Base-by-base conservation (phyloP, 2,329 filamentous ascomycete genomes). In the Podosphaera xanthii region DNA sequence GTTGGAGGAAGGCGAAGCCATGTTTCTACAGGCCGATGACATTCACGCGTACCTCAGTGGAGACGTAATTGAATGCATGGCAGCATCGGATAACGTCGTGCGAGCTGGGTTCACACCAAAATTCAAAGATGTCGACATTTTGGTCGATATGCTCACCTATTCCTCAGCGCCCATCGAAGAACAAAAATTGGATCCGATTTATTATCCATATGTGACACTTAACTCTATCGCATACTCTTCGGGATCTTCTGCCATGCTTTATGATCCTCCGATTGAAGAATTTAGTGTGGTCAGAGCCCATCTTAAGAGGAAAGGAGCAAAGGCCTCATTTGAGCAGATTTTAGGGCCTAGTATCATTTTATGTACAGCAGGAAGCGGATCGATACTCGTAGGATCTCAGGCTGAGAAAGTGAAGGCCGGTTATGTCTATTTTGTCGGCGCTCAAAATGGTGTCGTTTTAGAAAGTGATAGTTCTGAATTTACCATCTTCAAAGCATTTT, bases 41-140 rank as follows among this genome's bases (percentile, higher is more conserved):
- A 97, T 97, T 66, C 92, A 98, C 70, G 92, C 92, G 56, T 98
- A 98, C 71, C 73, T 94, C 50, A 87, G 84, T 2, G 87, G 87
- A 61, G 91, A 98, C 68, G 95, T 98, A 65, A 89, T 98, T 70
- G 92, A 98, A 73, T 98, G 92, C 76, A 98, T 98, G 92, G 92
- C 92, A 0, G 85, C 88, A 7, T 94, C 87, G n/a, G 92, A 98
- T 77, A 98, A 98, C 65, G 92, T 98, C 42, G 90, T 98, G 58
- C 88, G 92, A 59, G 92, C 92, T 0, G 92, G 92, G 50, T 92
- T 98, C 72, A 98, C 92, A 0, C 92, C 92, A 59, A 98, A 98
- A 71, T 98, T 95, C 78, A 96, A 97, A 74, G 92, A 98, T 66
- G 87, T 97, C 31, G 74, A 82, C 59, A 97, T 89, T 0, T 77